These are phyloP conservation scores for Vanderwaltozyma polyspora DNA, from an alignment of 805 yeast genomes.

Conservation along the genomic window DNA sequence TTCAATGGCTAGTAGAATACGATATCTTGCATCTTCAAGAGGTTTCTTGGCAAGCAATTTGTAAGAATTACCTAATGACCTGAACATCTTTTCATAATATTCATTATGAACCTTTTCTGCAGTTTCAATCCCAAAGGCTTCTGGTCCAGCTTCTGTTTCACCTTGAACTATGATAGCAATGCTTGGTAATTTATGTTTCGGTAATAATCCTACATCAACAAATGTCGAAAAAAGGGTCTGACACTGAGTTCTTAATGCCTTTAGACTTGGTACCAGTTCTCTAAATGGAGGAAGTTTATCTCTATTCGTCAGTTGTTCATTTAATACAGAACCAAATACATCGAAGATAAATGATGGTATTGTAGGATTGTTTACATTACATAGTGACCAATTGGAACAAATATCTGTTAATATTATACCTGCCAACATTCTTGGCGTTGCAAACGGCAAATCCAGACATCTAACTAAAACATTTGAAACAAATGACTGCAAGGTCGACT, in stretches of 20 bases:
- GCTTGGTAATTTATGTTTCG: conserved; percentile 63
- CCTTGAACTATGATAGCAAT: conserved; percentile 89
- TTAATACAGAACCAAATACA: conserved; percentile 28
- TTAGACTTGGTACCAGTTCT: conserved; percentile 77
- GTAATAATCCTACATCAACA: conserved; percentile 61
- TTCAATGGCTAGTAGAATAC: conserved; percentile 53
- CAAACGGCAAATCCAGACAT: conserved; percentile 49
- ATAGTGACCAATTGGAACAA: conserved; percentile 26
- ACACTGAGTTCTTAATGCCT: conserved; percentile 79
- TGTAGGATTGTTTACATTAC: conserved; percentile 6
- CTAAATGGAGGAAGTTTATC: conserved; percentile 42
- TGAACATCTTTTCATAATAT: conserved; percentile 54
- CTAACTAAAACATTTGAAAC: conserved; percentile 28
- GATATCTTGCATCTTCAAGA: conserved; percentile 64
- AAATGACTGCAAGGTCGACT: conserved; percentile 30
- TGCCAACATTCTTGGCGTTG: conserved; percentile 69
- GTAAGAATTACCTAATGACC: conserved; percentile 51
- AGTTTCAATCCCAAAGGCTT: conserved; percentile 70
- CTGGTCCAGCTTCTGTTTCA: conserved; percentile 86
- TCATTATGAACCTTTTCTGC: conserved; percentile 63
- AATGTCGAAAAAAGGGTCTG: conserved; percentile 71
- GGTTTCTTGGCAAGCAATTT: conserved; percentile 62
- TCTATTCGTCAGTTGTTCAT: conserved; percentile 26
- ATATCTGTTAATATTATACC: conserved; percentile 66
- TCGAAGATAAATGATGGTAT: conserved; percentile 24